A percentile compares a stretch with the other conserved stretches of the same genome.
phyloP scores from a whole-genome alignment of 225 moss, liverwort and hornwort species.

The Bryoerythrophyllum caledonicum region DNA sequence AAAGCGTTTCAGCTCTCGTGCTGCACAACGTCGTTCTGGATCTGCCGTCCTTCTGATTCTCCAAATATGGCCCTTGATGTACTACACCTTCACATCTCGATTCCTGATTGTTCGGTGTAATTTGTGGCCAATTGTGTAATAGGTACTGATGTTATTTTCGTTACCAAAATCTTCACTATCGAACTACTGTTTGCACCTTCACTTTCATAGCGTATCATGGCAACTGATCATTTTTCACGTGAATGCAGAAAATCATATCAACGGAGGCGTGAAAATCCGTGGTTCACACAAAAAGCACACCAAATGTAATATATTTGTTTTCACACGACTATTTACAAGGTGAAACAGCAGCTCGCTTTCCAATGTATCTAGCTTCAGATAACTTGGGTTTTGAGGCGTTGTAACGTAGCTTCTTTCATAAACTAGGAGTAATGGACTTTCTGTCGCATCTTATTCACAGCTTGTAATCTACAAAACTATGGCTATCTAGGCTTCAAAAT shows the following conservation, averaged over 20 bases:
- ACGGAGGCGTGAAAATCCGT: not conserved
- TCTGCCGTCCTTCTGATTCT: conserved; percentile 33
- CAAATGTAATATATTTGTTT: not conserved
- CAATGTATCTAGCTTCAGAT: not conserved
- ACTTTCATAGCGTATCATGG: not conserved
- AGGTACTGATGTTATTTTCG: not conserved
- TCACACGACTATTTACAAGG: conserved; percentile 21
- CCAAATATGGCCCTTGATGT: not conserved
- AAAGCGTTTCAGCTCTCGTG: conserved; percentile 33
- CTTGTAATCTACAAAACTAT: not conserved
- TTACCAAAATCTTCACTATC: not conserved
- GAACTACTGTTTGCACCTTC: not conserved
- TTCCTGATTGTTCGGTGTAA: not conserved
- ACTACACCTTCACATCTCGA: not conserved
- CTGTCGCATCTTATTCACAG: not conserved
- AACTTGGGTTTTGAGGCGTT: not conserved
- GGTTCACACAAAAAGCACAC: not conserved
- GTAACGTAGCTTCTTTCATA: not conserved
- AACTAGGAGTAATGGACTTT: not conserved
- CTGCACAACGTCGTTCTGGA: conserved; percentile 33
- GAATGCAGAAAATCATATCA: not conserved
- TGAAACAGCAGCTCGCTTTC: conserved; percentile 8
- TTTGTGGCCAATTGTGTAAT: not conserved
- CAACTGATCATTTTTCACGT: conserved; percentile 2
- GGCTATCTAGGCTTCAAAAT: not conserved